Base-by-base conservation (phyloP, 345 rosid species). In the Capsella bursapastoris region DNA sequence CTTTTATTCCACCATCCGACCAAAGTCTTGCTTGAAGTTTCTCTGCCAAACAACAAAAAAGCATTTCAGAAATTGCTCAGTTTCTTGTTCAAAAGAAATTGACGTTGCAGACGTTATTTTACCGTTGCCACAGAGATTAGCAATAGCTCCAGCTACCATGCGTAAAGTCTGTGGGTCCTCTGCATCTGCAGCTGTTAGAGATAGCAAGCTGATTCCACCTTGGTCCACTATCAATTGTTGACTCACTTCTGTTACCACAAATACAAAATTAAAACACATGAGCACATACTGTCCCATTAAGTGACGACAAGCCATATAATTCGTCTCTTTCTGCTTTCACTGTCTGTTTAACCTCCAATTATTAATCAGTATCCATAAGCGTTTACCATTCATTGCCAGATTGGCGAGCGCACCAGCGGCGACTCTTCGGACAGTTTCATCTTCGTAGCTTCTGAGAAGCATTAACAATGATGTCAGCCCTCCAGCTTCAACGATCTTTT, bases 391-490 rank as follows among this genome's bases (percentile, higher is more conserved):
- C 99, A 96, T 96, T 29, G 98, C 99, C 62, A 96, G 98, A 84
- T 96, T 96, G 51, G 99, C 99, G 66, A 96, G 86, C 60, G 99
- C 99, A 56, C 98, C 99, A 9, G 98, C 98, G 48, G 99, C 98
- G 70, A 96, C 98, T 82, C 99, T 84, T 72, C 88, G 88, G 55
- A 92, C 85, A 32, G 93, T 90, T 82, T 96, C 99, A 83, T 96
- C 97, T 81, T 90, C 91, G 22, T 84, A 89, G 81, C 90, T 89
- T 83, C 88, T 82, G 40, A 96, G 91, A 81, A 92, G 98, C 92
- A 80, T 86, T 74, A 92, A 79, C 83, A 96, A 86, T 63, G 98
- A 90, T 37, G 83, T 79, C 45, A 96, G 98, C 16, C 99, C 99
- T 35, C 98, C 98, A 73, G 99, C 97, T 85, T 90, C 96, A 64